Conservation (phyloP, 805 yeast species). For the Lipomyces orientalis region DNA sequence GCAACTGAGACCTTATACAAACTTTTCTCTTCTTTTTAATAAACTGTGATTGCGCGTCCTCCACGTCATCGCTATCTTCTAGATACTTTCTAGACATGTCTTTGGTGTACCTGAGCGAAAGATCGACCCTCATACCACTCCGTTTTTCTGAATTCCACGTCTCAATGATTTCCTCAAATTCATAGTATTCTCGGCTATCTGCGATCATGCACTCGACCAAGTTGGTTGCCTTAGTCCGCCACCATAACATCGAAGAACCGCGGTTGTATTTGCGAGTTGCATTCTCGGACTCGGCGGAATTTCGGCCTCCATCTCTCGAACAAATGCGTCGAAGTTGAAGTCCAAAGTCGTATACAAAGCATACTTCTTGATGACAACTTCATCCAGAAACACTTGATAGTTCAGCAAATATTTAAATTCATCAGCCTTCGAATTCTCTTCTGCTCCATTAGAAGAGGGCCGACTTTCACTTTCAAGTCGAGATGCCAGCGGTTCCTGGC, state of each 20-base stretch:
- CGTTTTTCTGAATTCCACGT: not conserved
- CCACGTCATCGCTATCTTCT: not conserved
- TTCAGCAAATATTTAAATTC: not conserved
- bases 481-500: not conserved
- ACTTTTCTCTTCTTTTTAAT: not conserved
- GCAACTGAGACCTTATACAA: not conserved
- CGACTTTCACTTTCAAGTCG: not conserved
- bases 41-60: not conserved
- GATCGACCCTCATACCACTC: not conserved
- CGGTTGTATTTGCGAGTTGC: not conserved
- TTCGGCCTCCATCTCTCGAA: not conserved
- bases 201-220: constrained; percentile 2
- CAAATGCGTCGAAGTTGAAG: not conserved
- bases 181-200: not conserved
- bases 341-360: constrained; percentile 4
- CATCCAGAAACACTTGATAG: not conserved
- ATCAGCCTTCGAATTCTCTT: not conserved
- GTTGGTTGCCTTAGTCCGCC: not conserved
- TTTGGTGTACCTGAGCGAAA: constrained; percentile 1
- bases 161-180: not conserved
- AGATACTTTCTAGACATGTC: not conserved
- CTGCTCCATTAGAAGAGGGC: not conserved
- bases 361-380: constrained; percentile 1
- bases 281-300: not conserved
- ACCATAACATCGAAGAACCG: not conserved